A percentile compares a stretch with the other conserved stretches of the same genome.
Evolutionary conservation across 2,329 filamentous ascomycete species (phyloP).

Genomic region (Alternaria sp.): DNA sequence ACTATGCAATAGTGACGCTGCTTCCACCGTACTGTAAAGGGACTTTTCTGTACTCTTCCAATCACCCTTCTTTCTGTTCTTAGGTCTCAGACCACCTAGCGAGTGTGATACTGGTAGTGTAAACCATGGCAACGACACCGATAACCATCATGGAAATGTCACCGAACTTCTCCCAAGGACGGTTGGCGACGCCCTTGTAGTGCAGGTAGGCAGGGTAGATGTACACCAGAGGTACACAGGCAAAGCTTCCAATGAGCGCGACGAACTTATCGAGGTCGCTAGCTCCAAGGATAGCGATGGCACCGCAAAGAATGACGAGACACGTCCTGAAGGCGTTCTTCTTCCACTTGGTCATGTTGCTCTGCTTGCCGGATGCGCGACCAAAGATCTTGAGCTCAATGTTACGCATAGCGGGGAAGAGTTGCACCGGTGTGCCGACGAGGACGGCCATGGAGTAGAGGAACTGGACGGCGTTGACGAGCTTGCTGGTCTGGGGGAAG

Average conservation of each 20-base stretch:
- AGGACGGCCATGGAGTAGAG: conserved; percentile 76
- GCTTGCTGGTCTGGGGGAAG: conserved; percentile 70
- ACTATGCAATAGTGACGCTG: conserved; percentile 1
- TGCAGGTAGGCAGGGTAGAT: conserved; percentile 77
- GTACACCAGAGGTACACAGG: conserved; percentile 77
- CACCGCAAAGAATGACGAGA: conserved; percentile 65
- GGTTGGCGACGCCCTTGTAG: conserved; percentile 69
- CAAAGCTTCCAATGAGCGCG: conserved; percentile 74
- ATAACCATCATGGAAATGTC: conserved; percentile 69
- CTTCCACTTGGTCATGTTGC: conserved; percentile 72
- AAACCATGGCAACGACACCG: conserved; percentile 74
- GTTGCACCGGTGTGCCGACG: conserved; percentile 75
- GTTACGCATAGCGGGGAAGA: conserved; percentile 76
- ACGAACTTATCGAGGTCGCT: conserved; percentile 77
- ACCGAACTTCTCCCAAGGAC: conserved; percentile 60
- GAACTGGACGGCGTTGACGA: conserved; percentile 80
- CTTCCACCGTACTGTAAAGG: not conserved
- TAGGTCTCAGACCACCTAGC: conserved; percentile 37
- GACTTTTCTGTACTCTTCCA: not conserved
- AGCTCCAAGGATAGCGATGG: conserved; percentile 68
- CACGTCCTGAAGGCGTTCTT: conserved; percentile 71
- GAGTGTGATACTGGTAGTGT: conserved; percentile 70
- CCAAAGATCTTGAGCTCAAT: conserved; percentile 72
- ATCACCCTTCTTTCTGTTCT: not conserved
- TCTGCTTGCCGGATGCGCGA: conserved; percentile 69